phyloP scores from a whole-genome alignment of 225 moss, liverwort and hornwort genomes.

The Pseudoscleropodium purum region DNA sequence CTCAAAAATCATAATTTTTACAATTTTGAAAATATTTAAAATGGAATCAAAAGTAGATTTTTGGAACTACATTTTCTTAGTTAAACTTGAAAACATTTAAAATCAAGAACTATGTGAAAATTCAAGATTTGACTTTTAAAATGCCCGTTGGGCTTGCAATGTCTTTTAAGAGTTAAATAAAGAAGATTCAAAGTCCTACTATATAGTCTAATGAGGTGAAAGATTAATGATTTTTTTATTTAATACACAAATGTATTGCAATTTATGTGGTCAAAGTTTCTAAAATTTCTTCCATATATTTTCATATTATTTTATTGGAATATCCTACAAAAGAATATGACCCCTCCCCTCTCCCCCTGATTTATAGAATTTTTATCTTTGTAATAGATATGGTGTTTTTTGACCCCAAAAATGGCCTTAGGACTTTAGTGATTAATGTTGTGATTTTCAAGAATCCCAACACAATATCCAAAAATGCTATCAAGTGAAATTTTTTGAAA shows the following conservation, averaged over 20 bases:
- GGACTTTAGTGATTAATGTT: background rate
- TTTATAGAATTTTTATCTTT: background rate
- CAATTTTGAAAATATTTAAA: too few relatives aligned
- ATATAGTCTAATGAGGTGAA: background rate
- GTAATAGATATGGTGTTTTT: too few relatives aligned
- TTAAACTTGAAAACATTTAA: too few relatives aligned
- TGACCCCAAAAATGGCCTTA: background rate
- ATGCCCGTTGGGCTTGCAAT: too few relatives aligned
- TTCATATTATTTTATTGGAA: background rate
- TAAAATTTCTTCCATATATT: background rate
- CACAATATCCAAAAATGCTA: fast-evolving
- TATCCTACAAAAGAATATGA: background rate
- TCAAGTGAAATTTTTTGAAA: background rate
- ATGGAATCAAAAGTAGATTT: too few relatives aligned
- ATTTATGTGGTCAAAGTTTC: background rate
- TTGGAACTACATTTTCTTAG: too few relatives aligned
- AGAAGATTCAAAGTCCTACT: background rate
- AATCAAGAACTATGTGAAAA: too few relatives aligned
- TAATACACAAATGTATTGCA: background rate
- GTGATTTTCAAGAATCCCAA: background rate
- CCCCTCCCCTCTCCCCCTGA: fast-evolving
- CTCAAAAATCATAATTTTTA: too few relatives aligned
- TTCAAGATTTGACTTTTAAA: too few relatives aligned
- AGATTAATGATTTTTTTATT: background rate
- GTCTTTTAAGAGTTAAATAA: too few relatives aligned